Evolutionary conservation across 2,329 filamentous ascomycete species (phyloP).

Genomic region (Colletotrichum camelliae): DNA sequence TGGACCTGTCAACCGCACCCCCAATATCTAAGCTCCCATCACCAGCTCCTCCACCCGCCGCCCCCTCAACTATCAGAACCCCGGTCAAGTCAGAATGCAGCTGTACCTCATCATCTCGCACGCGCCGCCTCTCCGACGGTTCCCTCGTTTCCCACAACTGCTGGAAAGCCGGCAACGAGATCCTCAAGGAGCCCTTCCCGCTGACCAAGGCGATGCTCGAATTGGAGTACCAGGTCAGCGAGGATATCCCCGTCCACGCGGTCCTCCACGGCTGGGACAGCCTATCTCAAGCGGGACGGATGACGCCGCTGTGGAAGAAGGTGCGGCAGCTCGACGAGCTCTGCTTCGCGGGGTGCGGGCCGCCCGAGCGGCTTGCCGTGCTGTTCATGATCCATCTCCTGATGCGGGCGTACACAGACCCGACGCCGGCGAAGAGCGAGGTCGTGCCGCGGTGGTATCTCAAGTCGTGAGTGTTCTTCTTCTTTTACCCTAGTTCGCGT

Average conservation of each 20-base stretch:
- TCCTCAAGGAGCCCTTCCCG: not conserved
- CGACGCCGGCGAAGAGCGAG: not conserved
- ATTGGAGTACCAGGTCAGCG: constrained; percentile 26
- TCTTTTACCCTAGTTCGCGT: no score
- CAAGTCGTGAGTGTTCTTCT: not conserved
- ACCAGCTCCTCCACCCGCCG: not conserved
- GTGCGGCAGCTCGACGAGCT: constrained; percentile 28
- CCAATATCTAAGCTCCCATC: not conserved
- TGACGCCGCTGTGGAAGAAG: constrained; percentile 31
- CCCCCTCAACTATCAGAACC: not conserved
- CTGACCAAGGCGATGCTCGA: constrained; percentile 16
- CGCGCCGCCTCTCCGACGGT: not conserved
- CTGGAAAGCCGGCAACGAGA: constrained; percentile 30
- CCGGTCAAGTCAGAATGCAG: not conserved
- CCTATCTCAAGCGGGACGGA: constrained; percentile 25
- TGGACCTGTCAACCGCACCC: not conserved
- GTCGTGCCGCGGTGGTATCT: constrained; percentile 1
- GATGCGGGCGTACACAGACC: constrained; percentile 30
- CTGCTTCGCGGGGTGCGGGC: constrained; percentile 23
- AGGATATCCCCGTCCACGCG: constrained; percentile 30
- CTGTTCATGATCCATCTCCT: constrained; percentile 29
- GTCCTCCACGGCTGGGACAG: constrained; percentile 33
- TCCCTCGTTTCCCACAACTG: constrained; percentile 21
- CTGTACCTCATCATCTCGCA: not conserved
- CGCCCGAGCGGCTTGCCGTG: constrained; percentile 27